Percentiles rank a stretch among this genome's conserved stretches.
These are phyloP conservation scores for Begonia peltatifolia DNA, from an alignment of 306 rosid genomes.

Conservation along the genomic window DNA sequence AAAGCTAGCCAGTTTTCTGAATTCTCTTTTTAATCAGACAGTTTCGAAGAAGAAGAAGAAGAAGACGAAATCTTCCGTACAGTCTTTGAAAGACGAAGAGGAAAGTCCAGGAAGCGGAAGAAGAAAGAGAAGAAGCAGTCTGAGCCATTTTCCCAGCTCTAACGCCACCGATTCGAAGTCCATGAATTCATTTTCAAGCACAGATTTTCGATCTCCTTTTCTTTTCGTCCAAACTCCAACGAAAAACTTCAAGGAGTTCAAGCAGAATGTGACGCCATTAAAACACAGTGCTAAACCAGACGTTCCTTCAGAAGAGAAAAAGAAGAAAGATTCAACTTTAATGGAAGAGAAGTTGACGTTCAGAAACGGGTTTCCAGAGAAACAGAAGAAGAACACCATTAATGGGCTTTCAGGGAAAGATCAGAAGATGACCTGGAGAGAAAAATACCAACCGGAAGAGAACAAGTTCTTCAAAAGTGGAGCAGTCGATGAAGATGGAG, in stretches of 20 bases:
- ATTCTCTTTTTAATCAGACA: constrained; percentile 84
- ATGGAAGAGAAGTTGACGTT: constrained; percentile 4
- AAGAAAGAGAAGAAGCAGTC: constrained; percentile 10
- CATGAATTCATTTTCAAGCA: constrained; percentile 45
- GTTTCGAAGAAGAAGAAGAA: constrained; percentile 63
- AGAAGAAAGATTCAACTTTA: not conserved
- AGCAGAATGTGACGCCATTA: constrained; percentile 5
- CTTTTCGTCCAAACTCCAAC: constrained; percentile 52
- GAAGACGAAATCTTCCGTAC: constrained; percentile 31
- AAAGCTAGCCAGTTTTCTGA: constrained; percentile 81
- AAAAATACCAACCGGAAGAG: constrained; percentile 8
- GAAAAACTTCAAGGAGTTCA: constrained; percentile 54
- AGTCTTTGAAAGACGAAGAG: not conserved
- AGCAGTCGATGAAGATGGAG: constrained; percentile 37
- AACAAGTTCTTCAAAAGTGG: constrained; percentile 7
- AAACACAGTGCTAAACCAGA: constrained; percentile 2
- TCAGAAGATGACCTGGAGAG: constrained; percentile 5
- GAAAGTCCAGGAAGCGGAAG: constrained; percentile 2
- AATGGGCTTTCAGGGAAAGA: constrained; percentile 12
- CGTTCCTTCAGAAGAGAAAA: not conserved
- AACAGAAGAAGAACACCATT: constrained; percentile 8
- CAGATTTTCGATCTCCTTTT: constrained; percentile 74
- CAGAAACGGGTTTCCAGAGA: constrained; percentile 7
- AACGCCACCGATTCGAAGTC: constrained; percentile 26
- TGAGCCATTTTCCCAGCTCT: not conserved